Conservation (phyloP, 163 green algal genomes). For the Prototheca wickerhamii region DNA sequence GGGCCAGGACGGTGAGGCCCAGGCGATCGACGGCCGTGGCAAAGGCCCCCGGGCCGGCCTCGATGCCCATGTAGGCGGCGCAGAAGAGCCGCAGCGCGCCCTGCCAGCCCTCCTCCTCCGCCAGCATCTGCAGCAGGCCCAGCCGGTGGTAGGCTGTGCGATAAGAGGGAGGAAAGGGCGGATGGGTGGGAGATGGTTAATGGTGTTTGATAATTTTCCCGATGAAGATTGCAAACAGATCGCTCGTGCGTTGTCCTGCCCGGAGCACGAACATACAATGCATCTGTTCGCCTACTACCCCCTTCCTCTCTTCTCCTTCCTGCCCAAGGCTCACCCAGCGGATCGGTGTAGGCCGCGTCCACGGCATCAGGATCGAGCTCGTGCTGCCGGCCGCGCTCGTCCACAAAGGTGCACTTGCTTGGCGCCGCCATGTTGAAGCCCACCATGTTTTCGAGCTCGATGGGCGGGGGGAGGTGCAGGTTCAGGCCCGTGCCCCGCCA, state of each 20-base stretch:
- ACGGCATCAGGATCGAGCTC: background rate
- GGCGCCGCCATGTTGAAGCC: background rate
- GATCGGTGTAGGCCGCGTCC: background rate
- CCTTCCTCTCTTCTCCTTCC: background rate
- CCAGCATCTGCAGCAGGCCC: slow-evolving; percentile 13
- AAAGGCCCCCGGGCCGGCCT: slow-evolving; percentile 1
- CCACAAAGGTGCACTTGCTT: slow-evolving; percentile 4
- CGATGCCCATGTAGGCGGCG: slow-evolving; percentile 16
- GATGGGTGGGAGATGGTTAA: background rate
- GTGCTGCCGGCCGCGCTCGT: slow-evolving; percentile 5
- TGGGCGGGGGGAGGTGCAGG: background rate
- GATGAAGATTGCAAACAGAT: background rate
- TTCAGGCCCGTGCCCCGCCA: slow-evolving; percentile 4
- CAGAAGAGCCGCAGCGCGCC: slow-evolving; percentile 14
- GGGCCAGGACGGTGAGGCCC: slow-evolving; percentile 15
- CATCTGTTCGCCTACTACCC: background rate
- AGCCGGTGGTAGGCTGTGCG: slow-evolving; percentile 1
- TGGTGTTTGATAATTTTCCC: background rate
- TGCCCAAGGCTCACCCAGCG: background rate
- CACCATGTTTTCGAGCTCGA: background rate
- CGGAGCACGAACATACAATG: background rate
- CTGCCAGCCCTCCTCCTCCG: slow-evolving; percentile 6
- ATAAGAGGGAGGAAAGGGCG: background rate
- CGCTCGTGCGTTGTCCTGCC: too few species aligned
- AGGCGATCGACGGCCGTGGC: slow-evolving; percentile 7